Conservation (phyloP, 805 yeast species). For the Pichia deserticola region DNA sequence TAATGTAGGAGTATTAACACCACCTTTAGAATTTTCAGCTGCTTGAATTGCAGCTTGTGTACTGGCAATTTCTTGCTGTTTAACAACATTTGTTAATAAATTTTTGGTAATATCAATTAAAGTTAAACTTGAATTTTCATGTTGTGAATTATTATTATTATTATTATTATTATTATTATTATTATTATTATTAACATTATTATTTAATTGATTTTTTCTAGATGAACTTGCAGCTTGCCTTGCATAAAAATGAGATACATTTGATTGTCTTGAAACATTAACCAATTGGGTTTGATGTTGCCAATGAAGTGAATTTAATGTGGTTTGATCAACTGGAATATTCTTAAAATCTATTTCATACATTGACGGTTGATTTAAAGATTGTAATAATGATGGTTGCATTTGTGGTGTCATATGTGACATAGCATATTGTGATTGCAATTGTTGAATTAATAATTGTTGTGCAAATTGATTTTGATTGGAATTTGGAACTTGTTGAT, state of each 20-base stretch:
- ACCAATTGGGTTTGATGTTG: slow-evolving; percentile 72
- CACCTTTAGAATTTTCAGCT: slow-evolving; percentile 17
- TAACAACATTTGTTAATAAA: slow-evolving; percentile 26
- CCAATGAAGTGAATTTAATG: slow-evolving; percentile 49
- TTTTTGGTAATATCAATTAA: slow-evolving; percentile 36
- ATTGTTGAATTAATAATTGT: slow-evolving; percentile 23
- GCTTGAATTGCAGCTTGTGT: slow-evolving; percentile 14
- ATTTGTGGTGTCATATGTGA: slow-evolving; percentile 17
- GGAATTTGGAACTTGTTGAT: slow-evolving; percentile 2
- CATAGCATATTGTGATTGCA: slow-evolving; percentile 19
- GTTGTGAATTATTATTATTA: too few relatives aligned
- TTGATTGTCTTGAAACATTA: slow-evolving; percentile 57
- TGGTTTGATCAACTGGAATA: slow-evolving; percentile 29
- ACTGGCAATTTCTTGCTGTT: slow-evolving; percentile 16
- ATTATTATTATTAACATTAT: neutral
- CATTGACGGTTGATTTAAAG: slow-evolving; percentile 13
- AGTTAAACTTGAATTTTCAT: slow-evolving; percentile 19
- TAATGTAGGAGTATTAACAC: slow-evolving; percentile 34
- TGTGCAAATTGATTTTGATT: slow-evolving; percentile 26
- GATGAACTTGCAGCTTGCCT: slow-evolving; percentile 71
- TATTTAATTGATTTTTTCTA: slow-evolving; percentile 29
- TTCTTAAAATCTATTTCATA: slow-evolving; percentile 10
- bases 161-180: too few relatives aligned
- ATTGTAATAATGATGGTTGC: slow-evolving; percentile 22
- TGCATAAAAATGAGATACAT: slow-evolving; percentile 74